phyloP scores from a whole-genome alignment of 176 grass and related monocot genomes.

The Zoysia japonica region DNA sequence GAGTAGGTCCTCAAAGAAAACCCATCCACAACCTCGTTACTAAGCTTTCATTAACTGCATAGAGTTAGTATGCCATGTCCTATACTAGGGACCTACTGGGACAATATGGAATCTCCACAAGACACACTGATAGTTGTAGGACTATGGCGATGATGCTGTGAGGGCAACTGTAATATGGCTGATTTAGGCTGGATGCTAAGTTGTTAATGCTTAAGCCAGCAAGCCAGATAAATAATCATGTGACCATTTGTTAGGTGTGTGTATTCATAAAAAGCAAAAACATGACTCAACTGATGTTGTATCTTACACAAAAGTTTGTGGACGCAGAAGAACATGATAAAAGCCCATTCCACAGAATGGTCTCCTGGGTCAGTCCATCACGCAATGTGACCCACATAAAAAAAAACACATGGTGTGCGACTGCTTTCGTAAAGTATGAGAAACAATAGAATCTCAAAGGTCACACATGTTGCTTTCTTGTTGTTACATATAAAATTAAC shows the following conservation, averaged over 20 bases:
- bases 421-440: not conserved
- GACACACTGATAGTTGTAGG: constrained; percentile 9
- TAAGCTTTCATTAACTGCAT: not conserved
- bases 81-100: not conserved
- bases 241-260: not conserved
- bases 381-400: not conserved
- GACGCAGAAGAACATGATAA: not conserved
- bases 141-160: not conserved
- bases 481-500: not conserved
- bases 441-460: not conserved
- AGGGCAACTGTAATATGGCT: not conserved
- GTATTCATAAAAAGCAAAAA: not conserved
- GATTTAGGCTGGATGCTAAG: constrained; percentile 11
- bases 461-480: not conserved
- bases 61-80: not conserved
- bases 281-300: not conserved
- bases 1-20: not conserved
- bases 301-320: not conserved
- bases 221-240: not conserved
- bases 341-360: not conserved
- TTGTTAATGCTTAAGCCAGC: not conserved
- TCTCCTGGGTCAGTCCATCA: not conserved
- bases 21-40: not conserved
- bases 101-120: not conserved
- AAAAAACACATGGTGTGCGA: not conserved